Base-by-base conservation (phyloP, 108 stramenopile genomes). In the Skeletonema menzelii region DNA sequence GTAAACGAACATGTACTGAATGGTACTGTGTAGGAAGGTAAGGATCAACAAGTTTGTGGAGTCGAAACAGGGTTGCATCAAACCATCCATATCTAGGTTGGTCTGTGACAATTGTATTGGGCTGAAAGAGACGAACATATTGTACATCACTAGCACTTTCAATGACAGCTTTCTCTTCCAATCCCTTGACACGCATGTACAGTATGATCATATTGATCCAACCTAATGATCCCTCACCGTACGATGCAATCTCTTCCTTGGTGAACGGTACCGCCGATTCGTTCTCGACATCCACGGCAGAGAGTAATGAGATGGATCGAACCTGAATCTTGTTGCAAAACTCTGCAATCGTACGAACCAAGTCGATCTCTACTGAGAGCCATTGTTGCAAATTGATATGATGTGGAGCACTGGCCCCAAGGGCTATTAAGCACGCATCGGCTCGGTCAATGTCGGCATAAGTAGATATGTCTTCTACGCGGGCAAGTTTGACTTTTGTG, bases 391-490 rank as follows among this genome's bases (percentile, higher is more conserved):
- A 26, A 59, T 58, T 35, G n/a, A 8, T 26, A 7, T 32, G 20
- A 5, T 73, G 67, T 15, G 72, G 72, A 59, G 24, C 15, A 4
- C 67, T 66, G 13, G 32, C 27, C 15, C 72, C 72, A 3, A 67
- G 27, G 17, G 72, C 72, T 13, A 69, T 73, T n/a, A 73, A 24
- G 57, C 72, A 73, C 17, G 72, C 72, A 67, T 73, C 72, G 34
- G 58, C 58, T 8, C 40, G 40, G 20, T 65, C 31, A 58, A 12
- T 28, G 6, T 7, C 17, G 22, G 49, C 5, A 53, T 8, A n/a
- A 22, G 19, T 53, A 53, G 49, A 22, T 8, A 53, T 20, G 24
- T 53, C 49, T 53, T 20, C 40, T 0, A 42, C 40, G 2, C 40
- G 40, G 15, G 14, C 40, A 53, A 15, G n/a, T 2, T 47, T 47